Percentiles rank a stretch among this genome's conserved stretches.
Conservation (phyloP, 805 yeast genomes). For the Schwanniomyces yamadae region DNA sequence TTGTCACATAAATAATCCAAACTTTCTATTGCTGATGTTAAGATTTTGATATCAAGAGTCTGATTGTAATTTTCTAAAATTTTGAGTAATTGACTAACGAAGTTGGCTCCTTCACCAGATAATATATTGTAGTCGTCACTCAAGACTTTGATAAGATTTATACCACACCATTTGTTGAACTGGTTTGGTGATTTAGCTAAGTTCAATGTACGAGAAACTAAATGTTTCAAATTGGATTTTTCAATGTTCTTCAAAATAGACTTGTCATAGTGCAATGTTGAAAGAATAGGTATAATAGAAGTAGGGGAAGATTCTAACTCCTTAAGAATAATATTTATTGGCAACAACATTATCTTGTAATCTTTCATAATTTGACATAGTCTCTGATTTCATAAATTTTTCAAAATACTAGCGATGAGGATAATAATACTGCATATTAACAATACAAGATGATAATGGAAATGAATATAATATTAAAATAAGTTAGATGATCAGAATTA, state of each 20-base stretch:
- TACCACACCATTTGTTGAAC: conserved; percentile 58
- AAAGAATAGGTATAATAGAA: conserved; percentile 31
- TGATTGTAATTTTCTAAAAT: conserved; percentile 39
- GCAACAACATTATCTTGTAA: conserved; percentile 5
- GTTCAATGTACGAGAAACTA: conserved; percentile 41
- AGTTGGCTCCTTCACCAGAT: conserved; percentile 39
- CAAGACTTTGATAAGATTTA: conserved; percentile 50
- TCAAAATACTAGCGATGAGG: conserved; percentile 6
- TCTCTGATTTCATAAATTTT: conserved; percentile 1
- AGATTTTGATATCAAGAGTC: conserved; percentile 29
- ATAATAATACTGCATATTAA: conserved; percentile 2
- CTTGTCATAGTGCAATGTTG: conserved; percentile 26
- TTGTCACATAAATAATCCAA: conserved; percentile 41
- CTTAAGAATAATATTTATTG: conserved; percentile 19
- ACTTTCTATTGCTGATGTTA: conserved; percentile 39
- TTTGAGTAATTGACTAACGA: conserved; percentile 42
- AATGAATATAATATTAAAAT: conserved; percentile 1
- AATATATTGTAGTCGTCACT: conserved; percentile 35
- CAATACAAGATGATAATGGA: no score
- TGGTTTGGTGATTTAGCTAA: conserved; percentile 29
- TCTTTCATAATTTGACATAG: no score
- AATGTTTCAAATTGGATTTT: conserved; percentile 50
- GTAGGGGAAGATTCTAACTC: conserved; percentile 24
- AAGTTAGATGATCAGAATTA: conserved; percentile 2
- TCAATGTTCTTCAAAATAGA: conserved; percentile 41